phyloP scores from a whole-genome alignment of 495 filamentous ascomycete genomes.

The Aspergillus olivimuriae region DNA sequence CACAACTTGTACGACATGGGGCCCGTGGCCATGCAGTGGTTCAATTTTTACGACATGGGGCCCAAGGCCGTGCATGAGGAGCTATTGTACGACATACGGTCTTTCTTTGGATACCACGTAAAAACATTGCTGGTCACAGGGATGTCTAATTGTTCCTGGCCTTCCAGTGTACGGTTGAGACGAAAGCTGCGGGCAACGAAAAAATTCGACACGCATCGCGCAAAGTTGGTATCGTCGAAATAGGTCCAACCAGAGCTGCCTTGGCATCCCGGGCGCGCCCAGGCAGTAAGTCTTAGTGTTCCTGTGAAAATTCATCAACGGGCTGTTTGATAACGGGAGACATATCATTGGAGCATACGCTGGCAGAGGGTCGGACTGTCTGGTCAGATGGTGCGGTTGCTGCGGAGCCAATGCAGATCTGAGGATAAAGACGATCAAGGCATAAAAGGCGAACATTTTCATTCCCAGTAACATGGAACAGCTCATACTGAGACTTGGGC shows the following conservation, averaged over 20 bases:
- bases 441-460: background rate
- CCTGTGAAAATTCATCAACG: background rate
- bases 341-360: background rate
- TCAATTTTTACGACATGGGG: background rate
- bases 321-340: background rate
- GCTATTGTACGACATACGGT: background rate
- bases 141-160: background rate
- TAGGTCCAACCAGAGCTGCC: background rate
- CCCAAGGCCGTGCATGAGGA: too few species aligned
- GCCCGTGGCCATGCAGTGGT: background rate
- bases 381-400: background rate
- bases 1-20: slow-evolving; percentile 1
- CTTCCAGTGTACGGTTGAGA: background rate
- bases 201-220: background rate
- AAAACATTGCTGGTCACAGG: background rate
- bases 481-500: too few species aligned
- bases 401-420: background rate
- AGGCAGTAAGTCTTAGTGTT: background rate
- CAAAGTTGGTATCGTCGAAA: background rate
- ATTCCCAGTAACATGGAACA: too few species aligned
- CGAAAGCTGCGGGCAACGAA: background rate
- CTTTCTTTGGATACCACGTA: background rate
- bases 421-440: background rate
- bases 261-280: background rate
- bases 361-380: background rate